Evolutionary conservation across 495 filamentous ascomycete genomes (phyloP).

Genomic region (Sordaria brevicollis): DNA sequence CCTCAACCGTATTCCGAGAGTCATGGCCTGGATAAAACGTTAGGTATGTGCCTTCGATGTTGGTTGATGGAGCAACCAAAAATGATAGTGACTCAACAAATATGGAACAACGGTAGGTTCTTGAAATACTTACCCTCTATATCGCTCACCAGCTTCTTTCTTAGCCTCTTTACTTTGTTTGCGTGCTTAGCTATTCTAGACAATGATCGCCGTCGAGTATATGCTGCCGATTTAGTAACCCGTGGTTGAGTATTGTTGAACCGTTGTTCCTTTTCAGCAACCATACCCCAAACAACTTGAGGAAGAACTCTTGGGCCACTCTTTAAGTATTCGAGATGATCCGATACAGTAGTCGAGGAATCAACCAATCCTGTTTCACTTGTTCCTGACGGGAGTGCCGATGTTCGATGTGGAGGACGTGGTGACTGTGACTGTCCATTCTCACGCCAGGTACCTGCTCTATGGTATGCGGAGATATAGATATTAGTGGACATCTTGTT

Average conservation of each 20-base stretch:
- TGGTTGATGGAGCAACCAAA: too few relatives aligned
- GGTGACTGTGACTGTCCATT: background rate
- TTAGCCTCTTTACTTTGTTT: background rate
- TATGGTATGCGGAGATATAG: background rate
- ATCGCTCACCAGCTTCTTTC: background rate
- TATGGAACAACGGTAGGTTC: too few relatives aligned
- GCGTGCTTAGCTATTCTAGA: background rate
- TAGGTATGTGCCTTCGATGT: too few relatives aligned
- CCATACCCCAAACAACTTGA: background rate
- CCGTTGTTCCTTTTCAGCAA: background rate
- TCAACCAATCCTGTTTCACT: background rate
- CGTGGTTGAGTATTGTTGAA: background rate
- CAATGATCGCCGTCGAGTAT: background rate
- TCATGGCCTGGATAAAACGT: background rate
- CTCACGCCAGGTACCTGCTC: background rate
- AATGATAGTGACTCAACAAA: too few relatives aligned
- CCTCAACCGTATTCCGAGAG: background rate
- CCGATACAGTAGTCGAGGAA: background rate
- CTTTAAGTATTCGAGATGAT: background rate
- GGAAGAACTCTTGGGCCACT: too few relatives aligned
- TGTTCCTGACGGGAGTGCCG: background rate
- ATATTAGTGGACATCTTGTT: background rate
- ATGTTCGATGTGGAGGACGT: background rate
- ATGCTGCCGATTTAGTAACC: background rate
- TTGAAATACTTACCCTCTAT: background rate